Evolutionary conservation across 768 basidiomycete genomes (phyloP).

Genomic region (Leccinum subgranulosum): DNA sequence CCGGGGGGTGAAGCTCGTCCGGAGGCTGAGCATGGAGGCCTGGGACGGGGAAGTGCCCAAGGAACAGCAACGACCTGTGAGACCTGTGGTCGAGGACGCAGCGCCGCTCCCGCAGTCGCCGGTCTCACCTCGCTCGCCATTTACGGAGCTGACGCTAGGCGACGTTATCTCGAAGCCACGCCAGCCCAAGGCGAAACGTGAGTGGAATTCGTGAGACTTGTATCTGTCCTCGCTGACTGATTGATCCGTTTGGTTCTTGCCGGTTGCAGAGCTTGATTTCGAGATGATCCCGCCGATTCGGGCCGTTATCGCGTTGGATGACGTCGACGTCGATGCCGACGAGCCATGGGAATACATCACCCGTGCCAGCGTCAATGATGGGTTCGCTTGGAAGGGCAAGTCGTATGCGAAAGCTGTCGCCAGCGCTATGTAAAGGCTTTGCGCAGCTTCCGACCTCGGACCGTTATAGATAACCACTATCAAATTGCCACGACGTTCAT

Average conservation of each 20-base stretch:
- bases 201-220: conserved; percentile 2
- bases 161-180: conserved; percentile 27
- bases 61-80: background rate
- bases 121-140: conserved; percentile 4
- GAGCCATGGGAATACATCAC: conserved; percentile 33
- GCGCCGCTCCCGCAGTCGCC: background rate
- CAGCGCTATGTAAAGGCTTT: conserved; percentile 19
- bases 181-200: conserved; percentile 23
- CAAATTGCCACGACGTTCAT: conserved; percentile 8
- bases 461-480: background rate
- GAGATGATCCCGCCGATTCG: conserved; percentile 31
- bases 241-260: background rate
- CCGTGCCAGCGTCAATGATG: conserved; percentile 26
- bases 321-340: conserved; percentile 24
- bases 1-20: conserved; percentile 16
- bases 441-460: background rate
- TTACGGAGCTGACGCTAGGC: conserved; percentile 23
- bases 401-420: conserved; percentile 31
- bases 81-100: background rate
- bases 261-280: conserved; percentile 24
- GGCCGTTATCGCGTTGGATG: conserved; percentile 31
- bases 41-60: conserved; percentile 27
- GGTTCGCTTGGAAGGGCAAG: conserved; percentile 29
- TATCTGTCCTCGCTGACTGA: background rate
- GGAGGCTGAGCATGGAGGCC: conserved; percentile 26